Percentiles rank a stretch among this genome's conserved stretches.
Evolutionary conservation across 495 filamentous ascomycete genomes (phyloP).

Genomic region (Neurospora sp.): DNA sequence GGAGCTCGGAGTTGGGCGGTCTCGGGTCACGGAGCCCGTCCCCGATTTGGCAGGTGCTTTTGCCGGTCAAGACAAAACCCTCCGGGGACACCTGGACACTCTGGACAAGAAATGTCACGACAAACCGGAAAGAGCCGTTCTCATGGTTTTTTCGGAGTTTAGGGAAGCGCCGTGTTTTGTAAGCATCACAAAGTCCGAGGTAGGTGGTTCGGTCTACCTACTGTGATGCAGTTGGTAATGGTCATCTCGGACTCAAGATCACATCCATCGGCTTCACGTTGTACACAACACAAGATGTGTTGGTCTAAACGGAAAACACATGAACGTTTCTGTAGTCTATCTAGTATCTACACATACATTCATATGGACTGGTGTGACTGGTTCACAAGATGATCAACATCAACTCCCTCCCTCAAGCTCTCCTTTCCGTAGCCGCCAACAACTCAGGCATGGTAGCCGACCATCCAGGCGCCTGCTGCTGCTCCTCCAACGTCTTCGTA

Average conservation of each 20-base stretch:
- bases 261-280: neutral
- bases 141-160: neutral
- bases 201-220: neutral
- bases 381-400: neutral
- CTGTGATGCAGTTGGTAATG: neutral
- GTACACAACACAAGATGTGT: neutral
- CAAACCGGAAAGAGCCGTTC: neutral
- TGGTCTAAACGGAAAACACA: neutral
- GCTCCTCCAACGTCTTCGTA: neutral
- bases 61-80: neutral
- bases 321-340: neutral
- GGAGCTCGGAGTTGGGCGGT: neutral
- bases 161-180: neutral
- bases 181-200: neutral
- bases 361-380: neutral
- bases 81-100: neutral
- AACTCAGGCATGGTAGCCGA: conserved; percentile 6
- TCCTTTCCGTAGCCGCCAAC: neutral
- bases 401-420: neutral
- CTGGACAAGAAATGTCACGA: neutral
- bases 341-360: neutral
- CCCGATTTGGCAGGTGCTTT: neutral
- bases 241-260: neutral
- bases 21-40: neutral
- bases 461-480: conserved; percentile 11